These are phyloP conservation scores for Microthlaspi erraticum DNA, from an alignment of 345 rosid genomes.

Conservation along the genomic window DNA sequence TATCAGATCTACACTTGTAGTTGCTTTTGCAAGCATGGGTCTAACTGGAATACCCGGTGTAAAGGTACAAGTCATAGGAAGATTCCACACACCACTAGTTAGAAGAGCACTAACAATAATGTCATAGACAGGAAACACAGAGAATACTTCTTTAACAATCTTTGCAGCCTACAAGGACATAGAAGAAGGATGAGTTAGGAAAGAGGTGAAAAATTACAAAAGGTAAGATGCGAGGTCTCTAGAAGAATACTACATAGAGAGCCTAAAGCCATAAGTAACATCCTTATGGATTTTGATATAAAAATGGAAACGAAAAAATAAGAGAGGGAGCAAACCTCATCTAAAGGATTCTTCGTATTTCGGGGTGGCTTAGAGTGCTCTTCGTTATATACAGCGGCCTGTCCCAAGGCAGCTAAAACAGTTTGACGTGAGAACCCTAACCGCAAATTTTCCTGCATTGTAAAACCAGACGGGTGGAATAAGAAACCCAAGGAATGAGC, in stretches of 20 bases:
- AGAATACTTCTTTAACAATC: conserved; percentile 81
- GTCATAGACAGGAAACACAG: conserved; percentile 88
- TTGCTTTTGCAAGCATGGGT: conserved; percentile 93
- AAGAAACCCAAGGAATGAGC: too few species aligned
- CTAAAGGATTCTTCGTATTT: conserved; percentile 67
- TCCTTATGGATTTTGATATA: too few species aligned
- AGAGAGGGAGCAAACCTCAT: conserved; percentile 57
- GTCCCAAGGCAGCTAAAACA: conserved; percentile 87
- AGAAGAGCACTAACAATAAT: conserved; percentile 81
- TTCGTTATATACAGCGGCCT: conserved; percentile 81
- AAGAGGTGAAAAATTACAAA: too few species aligned
- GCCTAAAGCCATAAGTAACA: conserved; percentile 12
- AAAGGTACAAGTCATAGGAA: conserved; percentile 64
- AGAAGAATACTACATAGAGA: conserved; percentile 24
- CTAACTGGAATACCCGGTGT: conserved; percentile 81
- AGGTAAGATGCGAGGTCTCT: too few species aligned
- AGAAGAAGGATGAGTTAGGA: too few species aligned
- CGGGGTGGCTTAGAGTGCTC: conserved; percentile 69
- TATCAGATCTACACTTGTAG: conserved; percentile 75
- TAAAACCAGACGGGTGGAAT: too few species aligned
- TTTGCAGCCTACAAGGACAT: conserved; percentile 67
- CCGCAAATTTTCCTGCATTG: conserved; percentile 51
- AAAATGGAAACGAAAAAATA: too few species aligned
- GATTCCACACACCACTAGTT: conserved; percentile 78
- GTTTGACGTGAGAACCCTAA: conserved; percentile 80